Evolutionary conservation across 106 monocot species (phyloP), one percentile per base, ranked within the genome.

Genomic region (Phalaenopsis equestris): DNA sequence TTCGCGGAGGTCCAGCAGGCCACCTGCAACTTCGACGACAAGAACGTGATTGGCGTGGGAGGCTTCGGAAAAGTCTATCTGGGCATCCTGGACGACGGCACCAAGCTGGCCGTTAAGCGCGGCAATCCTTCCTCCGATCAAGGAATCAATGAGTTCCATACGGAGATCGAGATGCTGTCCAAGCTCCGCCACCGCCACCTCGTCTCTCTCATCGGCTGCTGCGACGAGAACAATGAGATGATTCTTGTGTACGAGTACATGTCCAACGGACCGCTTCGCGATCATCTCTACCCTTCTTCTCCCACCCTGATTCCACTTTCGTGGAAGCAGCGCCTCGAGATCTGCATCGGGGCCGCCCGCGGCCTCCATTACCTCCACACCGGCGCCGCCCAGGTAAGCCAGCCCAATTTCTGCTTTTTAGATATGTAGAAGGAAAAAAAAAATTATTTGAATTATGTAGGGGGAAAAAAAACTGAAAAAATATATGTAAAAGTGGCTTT

Each of bases 361-460:
- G 91, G 91, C 42, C 77, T 91, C 55, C 91, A 91, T 57, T 91
- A 91, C 77, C 86, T 91, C 79, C 88, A 91, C 83, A 91, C 91
- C 0, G 91, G 91, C 42, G 86, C 88, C 42, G 80, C 91, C 2
- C 81, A 86, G 52, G 70, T 70, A 39, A 15, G 39, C 61, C 4
- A n/a, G n/a, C 18, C 18, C n/a, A 30, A 30, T 30, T 30, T 30
- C 30, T 30, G 30, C 0, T 30, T 30, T 30, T 30, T 30, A 30
- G 30, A 30, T 0, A 30, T 30, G 30, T 30, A 0, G 30, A 30
- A 30, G 30, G 30, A 19, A 57, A 19, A 19, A 57, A 57, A 57
- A 57, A 57, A 57, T 57, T 5, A 16, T 57, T 19, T 16, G 14
- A 57, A 17, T 57, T 57, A 57, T 57, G 14, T 30, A 30, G 30